phyloP scores from a whole-genome alignment of 177 flowering plant genomes.

The Vitis hybrid region DNA sequence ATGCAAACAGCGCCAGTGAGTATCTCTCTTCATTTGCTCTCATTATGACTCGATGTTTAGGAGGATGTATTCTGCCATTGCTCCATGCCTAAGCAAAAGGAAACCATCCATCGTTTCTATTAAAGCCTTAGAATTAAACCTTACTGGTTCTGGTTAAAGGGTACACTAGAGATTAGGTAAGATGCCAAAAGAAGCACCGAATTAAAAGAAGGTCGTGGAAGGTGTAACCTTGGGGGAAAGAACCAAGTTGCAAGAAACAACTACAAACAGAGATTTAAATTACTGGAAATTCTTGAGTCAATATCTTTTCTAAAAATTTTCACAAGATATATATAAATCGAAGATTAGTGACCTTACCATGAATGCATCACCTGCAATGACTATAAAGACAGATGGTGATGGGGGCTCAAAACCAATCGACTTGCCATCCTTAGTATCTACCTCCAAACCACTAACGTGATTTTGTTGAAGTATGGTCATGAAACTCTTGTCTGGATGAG shows the following conservation, averaged over 20 bases:
- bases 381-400: constrained; percentile 19
- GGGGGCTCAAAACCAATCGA: constrained; percentile 24
- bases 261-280: too few species aligned
- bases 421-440: constrained; percentile 26
- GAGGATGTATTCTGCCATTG: constrained; percentile 9
- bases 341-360: constrained; percentile 18
- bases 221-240: background rate
- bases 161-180: background rate
- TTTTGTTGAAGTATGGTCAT: constrained; percentile 32
- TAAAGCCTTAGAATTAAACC: background rate
- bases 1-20: constrained; percentile 3
- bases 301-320: too few species aligned
- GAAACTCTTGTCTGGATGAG: constrained; percentile 39
- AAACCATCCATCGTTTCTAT: background rate
- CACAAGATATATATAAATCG: background rate
- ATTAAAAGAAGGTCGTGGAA: background rate
- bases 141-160: background rate
- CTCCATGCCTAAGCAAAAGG: constrained; percentile 10
- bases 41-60: constrained; percentile 9
- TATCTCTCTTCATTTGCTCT: background rate
- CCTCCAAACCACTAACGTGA: constrained; percentile 30
- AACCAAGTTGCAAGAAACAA: too few species aligned
- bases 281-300: background rate
- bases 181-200: background rate
- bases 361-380: constrained; percentile 37